phyloP scores from a whole-genome alignment of 2,329 filamentous ascomycete genomes.

The Arthroderma sp. region DNA sequence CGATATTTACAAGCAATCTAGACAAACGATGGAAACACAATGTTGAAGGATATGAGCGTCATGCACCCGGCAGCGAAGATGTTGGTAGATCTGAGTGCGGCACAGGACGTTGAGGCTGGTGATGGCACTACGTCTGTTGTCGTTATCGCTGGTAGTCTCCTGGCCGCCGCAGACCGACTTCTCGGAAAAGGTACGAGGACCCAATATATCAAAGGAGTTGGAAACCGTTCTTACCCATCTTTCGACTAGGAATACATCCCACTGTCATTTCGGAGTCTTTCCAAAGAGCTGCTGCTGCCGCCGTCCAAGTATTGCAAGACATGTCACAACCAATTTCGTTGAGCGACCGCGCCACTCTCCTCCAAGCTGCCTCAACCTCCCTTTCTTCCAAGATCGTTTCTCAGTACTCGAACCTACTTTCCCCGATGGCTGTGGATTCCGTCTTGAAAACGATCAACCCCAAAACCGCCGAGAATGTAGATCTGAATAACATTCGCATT shows the following conservation, averaged over 20 bases:
- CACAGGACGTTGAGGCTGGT: conserved; percentile 95
- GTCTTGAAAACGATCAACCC: conserved; percentile 92
- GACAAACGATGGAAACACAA: conserved; percentile 98
- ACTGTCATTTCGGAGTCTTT: conserved; percentile 97
- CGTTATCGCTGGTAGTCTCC: conserved; percentile 87
- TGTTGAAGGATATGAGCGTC: conserved; percentile 97
- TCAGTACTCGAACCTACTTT: conserved; percentile 85
- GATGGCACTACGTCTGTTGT: conserved; percentile 98
- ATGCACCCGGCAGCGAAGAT: conserved; percentile 99
- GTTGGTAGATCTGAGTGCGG: conserved; percentile 92
- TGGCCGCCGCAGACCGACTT: conserved; percentile 85
- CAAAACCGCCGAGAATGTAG: conserved; percentile 91
- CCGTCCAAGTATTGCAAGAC: conserved; percentile 78
- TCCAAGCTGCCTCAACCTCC: conserved; percentile 93
- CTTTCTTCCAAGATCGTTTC: conserved; percentile 98
- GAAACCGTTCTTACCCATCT: background rate
- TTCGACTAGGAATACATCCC: conserved; percentile 59
- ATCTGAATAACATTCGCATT: conserved; percentile 90
- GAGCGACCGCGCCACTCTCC: conserved; percentile 72
- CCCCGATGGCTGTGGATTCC: conserved; percentile 96
- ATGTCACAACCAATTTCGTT: conserved; percentile 93
- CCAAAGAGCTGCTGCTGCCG: conserved; percentile 79
- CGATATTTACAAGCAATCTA: conserved; percentile 13
- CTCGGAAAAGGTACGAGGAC: conserved; percentile 57
- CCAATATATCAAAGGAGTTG: background rate